Evolutionary conservation across 192 early-diverging fungal species (phyloP), one percentile per base, ranked within the genome.

Genomic region (Glomus cerebriforme): DNA sequence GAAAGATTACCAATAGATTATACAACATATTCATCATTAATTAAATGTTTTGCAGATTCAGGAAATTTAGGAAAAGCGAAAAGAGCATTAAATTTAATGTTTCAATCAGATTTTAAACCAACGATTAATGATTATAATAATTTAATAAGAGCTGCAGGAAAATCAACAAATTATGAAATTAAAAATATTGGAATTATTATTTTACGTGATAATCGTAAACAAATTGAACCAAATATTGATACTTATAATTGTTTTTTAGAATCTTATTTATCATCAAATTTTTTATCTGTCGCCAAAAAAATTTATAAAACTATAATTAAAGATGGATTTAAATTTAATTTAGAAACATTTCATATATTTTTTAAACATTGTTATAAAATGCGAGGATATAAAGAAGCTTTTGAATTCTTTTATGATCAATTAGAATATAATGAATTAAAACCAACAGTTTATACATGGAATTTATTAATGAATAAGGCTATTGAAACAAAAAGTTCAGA

Each of bases 281-380:
- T 19, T 34, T 67, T 32, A 19, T 7, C 19, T 3, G 31, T 34
- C 2, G 65, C 65, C 2, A 67, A 29, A 22, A 67, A 37, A 19
- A 35, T 67, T 22, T 67, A 35, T 32, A 67, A 35, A 13, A 32
- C 65, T 4, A 67, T 67, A 31, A 67, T 27, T 17, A 34, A 67
- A 35, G 31, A 32, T 67, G 26, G 17, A 29, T 32, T 37, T 67
- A 3, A 31, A 67, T 31, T 31, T 29, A 67, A 34, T 34, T 22
- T 67, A 32, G 65, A 67, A 67, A 67, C 31, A 19, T 67, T 67
- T 67, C 65, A 67, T 17, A 35, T 67, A 32, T 8, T 67, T 7
- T 67, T 67, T 15, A 67, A 6, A 34, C 10, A 67, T 35, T 19
- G 26, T 19, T 32, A 15, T 35, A 34, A 35, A 34, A 67, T 31